phyloP scores from a whole-genome alignment of 2,329 filamentous ascomycete species.

The Alternaria arborescens region DNA sequence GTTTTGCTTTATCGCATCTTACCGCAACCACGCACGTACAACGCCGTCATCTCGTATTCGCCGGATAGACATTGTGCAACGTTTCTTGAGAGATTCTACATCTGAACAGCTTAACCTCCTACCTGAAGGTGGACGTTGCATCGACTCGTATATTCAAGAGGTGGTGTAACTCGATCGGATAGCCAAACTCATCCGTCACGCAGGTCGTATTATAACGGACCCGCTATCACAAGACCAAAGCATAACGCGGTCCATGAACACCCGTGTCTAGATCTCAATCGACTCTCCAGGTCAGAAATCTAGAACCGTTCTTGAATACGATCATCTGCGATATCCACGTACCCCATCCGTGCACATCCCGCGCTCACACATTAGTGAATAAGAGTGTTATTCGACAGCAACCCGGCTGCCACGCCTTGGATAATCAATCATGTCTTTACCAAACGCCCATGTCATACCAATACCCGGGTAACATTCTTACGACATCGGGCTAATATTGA shows the following conservation, averaged over 20 bases:
- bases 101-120: too few species aligned
- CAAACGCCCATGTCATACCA: slow-evolving; percentile 4
- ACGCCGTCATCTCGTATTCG: not conserved
- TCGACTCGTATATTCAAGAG: not conserved
- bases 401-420: slow-evolving; percentile 6
- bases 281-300: not conserved
- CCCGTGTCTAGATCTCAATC: not conserved
- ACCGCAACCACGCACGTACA: not conserved
- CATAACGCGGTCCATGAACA: not conserved
- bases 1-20: not conserved
- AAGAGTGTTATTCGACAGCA: not conserved
- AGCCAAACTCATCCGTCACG: not conserved
- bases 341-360: slow-evolving; percentile 4
- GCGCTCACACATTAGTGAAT: not conserved
- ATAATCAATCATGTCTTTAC: slow-evolving; percentile 28
- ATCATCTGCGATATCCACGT: not conserved
- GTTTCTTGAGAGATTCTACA: not conserved
- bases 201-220: not conserved
- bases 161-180: not conserved
- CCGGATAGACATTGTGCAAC: not conserved
- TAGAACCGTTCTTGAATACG: not conserved
- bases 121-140: not conserved
- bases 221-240: not conserved
- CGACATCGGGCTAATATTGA: not conserved
- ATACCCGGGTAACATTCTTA: not conserved